Evolutionary conservation across 352 stramenopile genomes (phyloP).

Genomic region (Phytophthora hibernalis): DNA sequence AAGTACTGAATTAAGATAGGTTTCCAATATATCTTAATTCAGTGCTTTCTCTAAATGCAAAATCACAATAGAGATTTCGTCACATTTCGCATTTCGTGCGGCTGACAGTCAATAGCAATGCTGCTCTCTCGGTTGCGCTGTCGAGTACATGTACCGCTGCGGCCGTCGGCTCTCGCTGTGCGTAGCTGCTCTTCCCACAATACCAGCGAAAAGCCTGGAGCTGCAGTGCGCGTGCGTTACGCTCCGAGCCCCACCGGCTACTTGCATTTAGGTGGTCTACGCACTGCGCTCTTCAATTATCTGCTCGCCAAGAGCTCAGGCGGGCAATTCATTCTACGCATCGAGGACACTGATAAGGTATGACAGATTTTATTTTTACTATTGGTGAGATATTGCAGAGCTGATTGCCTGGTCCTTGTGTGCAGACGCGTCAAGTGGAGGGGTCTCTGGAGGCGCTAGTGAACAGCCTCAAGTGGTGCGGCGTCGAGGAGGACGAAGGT

Average conservation of each 20-base stretch:
- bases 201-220: constrained; percentile 6
- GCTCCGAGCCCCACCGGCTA: constrained; percentile 92
- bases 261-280: constrained; percentile 90
- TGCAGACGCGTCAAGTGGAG: constrained; percentile 83
- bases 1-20: too few relatives aligned
- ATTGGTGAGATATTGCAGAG: constrained; percentile 4
- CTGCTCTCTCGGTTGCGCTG: constrained; percentile 33
- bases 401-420: constrained; percentile 8
- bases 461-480: constrained; percentile 94
- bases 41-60: neutral
- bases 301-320: constrained; percentile 87
- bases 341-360: constrained; percentile 94
- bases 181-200: constrained; percentile 27
- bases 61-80: neutral
- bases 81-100: constrained; percentile 19
- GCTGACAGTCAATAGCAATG: constrained; percentile 22
- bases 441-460: constrained; percentile 87
- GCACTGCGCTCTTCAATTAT: constrained; percentile 94
- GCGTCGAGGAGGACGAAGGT: constrained; percentile 98
- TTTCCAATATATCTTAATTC: too few relatives aligned
- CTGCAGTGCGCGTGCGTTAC: constrained; percentile 80
- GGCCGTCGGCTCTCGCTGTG: constrained; percentile 16
- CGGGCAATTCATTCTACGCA: constrained; percentile 91
- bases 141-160: constrained; percentile 4
- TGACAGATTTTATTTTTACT: neutral